phyloP scores from a whole-genome alignment of 2,329 filamentous ascomycete genomes.

The Sclerotinia subarctica region DNA sequence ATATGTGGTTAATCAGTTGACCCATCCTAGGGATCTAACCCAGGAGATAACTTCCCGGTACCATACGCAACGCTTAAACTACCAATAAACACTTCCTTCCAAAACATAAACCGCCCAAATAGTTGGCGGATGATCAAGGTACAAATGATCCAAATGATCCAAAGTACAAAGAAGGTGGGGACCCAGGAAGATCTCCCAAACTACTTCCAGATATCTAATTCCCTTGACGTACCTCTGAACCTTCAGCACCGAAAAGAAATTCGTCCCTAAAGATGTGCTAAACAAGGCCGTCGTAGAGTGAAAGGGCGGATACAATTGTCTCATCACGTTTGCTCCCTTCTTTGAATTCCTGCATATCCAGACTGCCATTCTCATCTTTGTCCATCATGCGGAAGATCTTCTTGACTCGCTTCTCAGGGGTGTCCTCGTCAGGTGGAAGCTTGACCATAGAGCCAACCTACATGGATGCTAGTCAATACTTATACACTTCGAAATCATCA shows the following conservation, averaged over 20 bases:
- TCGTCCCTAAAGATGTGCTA: constrained; percentile 42
- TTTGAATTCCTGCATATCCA: constrained; percentile 98
- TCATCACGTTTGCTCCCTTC: constrained; percentile 98
- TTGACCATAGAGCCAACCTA: constrained; percentile 99
- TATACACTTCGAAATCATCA: no score
- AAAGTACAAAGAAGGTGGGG: constrained; percentile 14
- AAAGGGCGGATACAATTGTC: constrained; percentile 95
- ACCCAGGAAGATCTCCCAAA: not conserved
- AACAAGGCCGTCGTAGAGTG: constrained; percentile 92
- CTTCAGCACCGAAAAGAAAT: constrained; percentile 15
- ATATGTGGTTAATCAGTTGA: constrained; percentile 13
- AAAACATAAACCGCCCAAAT: constrained; percentile 14
- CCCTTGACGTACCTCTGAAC: not conserved
- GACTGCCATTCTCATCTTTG: constrained; percentile 96
- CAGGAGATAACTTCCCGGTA: constrained; percentile 16
- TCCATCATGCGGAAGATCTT: constrained; percentile 99
- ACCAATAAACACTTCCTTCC: constrained; percentile 19
- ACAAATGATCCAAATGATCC: constrained; percentile 17
- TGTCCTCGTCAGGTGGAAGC: constrained; percentile 96
- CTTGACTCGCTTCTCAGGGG: constrained; percentile 92
- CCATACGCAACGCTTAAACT: constrained; percentile 17
- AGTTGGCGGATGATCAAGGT: constrained; percentile 9
- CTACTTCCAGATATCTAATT: constrained; percentile 19
- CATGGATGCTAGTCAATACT: constrained; percentile 17
- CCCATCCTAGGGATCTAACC: constrained; percentile 18